These are phyloP conservation scores for Prunus mongolica DNA, from an alignment of 306 rosid genomes.

Conservation along the genomic window DNA sequence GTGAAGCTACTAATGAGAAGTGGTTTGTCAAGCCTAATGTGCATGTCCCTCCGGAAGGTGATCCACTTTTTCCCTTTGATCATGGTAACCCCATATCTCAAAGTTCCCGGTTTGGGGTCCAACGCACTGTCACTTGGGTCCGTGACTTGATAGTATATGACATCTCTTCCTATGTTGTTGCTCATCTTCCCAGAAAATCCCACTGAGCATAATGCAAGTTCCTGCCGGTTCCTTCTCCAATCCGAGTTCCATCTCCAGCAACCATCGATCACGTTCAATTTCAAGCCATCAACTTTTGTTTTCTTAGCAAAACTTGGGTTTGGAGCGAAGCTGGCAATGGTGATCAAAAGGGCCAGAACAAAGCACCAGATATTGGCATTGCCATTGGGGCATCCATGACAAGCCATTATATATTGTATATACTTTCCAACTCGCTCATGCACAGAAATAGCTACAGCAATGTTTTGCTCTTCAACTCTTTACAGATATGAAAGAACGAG, in stretches of 20 bases:
- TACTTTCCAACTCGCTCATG: too few species aligned
- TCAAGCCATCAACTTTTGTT: slow-evolving; percentile 3
- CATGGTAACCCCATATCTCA: slow-evolving; percentile 38
- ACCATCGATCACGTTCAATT: slow-evolving; percentile 29
- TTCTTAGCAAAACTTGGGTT: not conserved
- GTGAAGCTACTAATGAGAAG: slow-evolving; percentile 43
- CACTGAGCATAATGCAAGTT: slow-evolving; percentile 35
- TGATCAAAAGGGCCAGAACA: not conserved
- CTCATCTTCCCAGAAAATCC: slow-evolving; percentile 46
- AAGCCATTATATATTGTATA: too few species aligned
- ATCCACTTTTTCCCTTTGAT: slow-evolving; percentile 40
- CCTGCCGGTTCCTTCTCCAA: slow-evolving; percentile 38
- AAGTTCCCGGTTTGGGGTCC: slow-evolving; percentile 33
- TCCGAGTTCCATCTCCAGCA: slow-evolving; percentile 44
- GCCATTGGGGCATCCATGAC: too few species aligned
- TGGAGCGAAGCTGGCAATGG: not conserved
- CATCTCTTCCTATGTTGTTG: slow-evolving; percentile 30
- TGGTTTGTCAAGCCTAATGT: slow-evolving; percentile 29
- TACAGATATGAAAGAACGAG: not conserved
- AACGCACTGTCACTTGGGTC: slow-evolving; percentile 35
- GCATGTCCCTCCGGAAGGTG: slow-evolving; percentile 39
- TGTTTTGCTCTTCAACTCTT: too few species aligned
- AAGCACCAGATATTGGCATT: not conserved
- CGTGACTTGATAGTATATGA: slow-evolving; percentile 30
- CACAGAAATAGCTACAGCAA: too few species aligned